Conservation (phyloP, 2,329 filamentous ascomycete genomes). For the Neofusicoccum umdonicola region DNA sequence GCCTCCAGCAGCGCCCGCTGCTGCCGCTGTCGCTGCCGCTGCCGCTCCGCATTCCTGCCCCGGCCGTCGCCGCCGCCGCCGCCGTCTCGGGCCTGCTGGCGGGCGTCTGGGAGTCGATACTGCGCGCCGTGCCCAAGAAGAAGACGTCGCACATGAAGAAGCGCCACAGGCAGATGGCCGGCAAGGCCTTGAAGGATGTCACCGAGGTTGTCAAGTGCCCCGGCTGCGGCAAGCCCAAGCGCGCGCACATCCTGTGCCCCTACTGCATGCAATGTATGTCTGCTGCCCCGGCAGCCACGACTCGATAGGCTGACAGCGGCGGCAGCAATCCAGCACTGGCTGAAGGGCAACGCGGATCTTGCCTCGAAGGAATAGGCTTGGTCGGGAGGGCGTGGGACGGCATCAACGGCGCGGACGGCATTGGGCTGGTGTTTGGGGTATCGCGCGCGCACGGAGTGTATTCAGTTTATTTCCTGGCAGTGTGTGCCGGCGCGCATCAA, state of each 20-base stretch:
- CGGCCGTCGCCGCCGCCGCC: slow-evolving; percentile 47
- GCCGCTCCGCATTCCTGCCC: slow-evolving; percentile 54
- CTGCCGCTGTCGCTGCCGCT: slow-evolving; percentile 58
- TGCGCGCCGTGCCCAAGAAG: slow-evolving; percentile 95
- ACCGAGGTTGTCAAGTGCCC: slow-evolving; percentile 85
- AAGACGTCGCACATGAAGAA: slow-evolving; percentile 98
- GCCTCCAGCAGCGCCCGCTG: slow-evolving; percentile 51
- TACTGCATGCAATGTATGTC: slow-evolving; percentile 77
- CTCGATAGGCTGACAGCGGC: not conserved
- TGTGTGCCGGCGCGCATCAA: not conserved
- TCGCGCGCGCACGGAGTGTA: not conserved
- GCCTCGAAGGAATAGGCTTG: not conserved
- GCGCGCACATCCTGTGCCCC: slow-evolving; percentile 83
- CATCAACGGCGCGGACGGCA: slow-evolving; percentile 17
- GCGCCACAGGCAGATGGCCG: slow-evolving; percentile 88
- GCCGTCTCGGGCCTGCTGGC: slow-evolving; percentile 57
- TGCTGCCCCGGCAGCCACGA: no score
- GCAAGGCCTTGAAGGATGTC: slow-evolving; percentile 90
- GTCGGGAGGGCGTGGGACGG: not conserved
- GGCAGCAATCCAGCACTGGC: slow-evolving; percentile 16
- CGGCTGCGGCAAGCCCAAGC: slow-evolving; percentile 82
- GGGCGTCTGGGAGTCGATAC: slow-evolving; percentile 87
- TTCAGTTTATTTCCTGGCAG: not conserved
- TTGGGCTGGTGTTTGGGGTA: slow-evolving; percentile 16
- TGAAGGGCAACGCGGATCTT: slow-evolving; percentile 4